Percentiles rank a stretch among this genome's conserved stretches.
These are phyloP conservation scores for Eimeria brunetti DNA, from an alignment of 169 alveolate genomes.

Conservation along the genomic window DNA sequence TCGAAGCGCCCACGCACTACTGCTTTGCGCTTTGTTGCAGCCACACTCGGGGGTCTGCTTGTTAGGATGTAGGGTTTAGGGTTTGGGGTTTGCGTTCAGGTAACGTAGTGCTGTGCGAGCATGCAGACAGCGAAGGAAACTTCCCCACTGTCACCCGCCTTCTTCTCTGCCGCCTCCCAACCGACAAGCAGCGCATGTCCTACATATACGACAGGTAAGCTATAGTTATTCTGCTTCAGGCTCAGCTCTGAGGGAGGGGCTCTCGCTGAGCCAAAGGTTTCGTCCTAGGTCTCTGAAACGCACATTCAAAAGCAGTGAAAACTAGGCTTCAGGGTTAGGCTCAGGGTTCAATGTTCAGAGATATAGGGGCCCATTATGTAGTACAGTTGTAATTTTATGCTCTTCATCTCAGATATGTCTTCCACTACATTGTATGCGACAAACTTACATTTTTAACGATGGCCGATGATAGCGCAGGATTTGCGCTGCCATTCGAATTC, in stretches of 20 bases:
- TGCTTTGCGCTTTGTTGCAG: background rate
- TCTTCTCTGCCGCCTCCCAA: constrained; percentile 67
- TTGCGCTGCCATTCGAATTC: constrained; percentile 76
- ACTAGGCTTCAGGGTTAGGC: background rate
- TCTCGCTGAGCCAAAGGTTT: background rate
- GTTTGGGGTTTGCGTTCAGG: constrained; percentile 34
- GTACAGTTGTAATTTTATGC: background rate
- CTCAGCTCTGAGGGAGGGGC: background rate
- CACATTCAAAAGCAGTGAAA: background rate
- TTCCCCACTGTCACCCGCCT: constrained; percentile 78
- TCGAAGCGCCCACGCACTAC: background rate
- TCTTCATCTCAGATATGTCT: constrained; percentile 22
- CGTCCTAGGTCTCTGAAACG: background rate
- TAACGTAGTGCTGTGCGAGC: constrained; percentile 76
- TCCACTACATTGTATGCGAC: constrained; percentile 54
- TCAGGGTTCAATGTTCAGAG: background rate
- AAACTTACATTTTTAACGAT: constrained; percentile 68
- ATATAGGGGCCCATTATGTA: background rate
- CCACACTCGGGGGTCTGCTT: background rate
- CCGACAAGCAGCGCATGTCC: constrained; percentile 66
- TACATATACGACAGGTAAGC: constrained; percentile 70
- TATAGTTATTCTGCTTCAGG: background rate
- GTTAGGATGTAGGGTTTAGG: background rate
- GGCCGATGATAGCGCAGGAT: constrained; percentile 75
- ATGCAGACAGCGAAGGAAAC: constrained; percentile 76